Evolutionary conservation across 805 yeast species (phyloP).

Genomic region (Suhomyces prunicola): DNA sequence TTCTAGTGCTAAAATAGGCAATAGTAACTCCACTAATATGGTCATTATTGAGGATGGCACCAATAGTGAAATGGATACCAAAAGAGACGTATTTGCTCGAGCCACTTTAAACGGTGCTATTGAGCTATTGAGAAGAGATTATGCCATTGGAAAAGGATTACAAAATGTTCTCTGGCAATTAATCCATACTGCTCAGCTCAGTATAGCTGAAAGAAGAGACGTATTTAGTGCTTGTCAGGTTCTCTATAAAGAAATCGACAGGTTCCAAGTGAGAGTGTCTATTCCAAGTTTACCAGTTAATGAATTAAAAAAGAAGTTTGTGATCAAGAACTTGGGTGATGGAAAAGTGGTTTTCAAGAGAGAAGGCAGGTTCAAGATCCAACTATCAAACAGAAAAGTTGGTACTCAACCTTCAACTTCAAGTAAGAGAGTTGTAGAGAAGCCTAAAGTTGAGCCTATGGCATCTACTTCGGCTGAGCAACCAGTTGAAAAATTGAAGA

Average conservation of each 20-base stretch:
- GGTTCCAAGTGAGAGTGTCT: constrained; percentile 58
- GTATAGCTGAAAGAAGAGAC: constrained; percentile 57
- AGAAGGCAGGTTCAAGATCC: constrained; percentile 56
- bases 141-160: constrained; percentile 55
- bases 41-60: constrained; percentile 58
- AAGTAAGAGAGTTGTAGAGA: background rate
- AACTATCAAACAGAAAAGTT: constrained; percentile 32
- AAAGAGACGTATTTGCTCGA: constrained; percentile 66
- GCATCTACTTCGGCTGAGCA: background rate
- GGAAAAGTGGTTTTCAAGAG: constrained; percentile 59
- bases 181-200: constrained; percentile 57
- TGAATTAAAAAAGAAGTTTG: constrained; percentile 52
- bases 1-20: constrained; percentile 13
- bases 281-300: constrained; percentile 56
- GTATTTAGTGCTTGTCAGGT: constrained; percentile 66
- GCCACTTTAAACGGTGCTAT: constrained; percentile 63
- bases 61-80: constrained; percentile 40
- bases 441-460: background rate
- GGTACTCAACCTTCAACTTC: background rate
- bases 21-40: constrained; percentile 32
- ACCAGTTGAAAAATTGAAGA: constrained; percentile 14
- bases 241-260: constrained; percentile 58
- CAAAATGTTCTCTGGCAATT: constrained; percentile 63
- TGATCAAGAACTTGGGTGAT: constrained; percentile 51
- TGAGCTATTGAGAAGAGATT: constrained; percentile 59